These are phyloP conservation scores for Saussurea involucrata DNA, from an alignment of 129 eudicot species.

Conservation along the genomic window DNA sequence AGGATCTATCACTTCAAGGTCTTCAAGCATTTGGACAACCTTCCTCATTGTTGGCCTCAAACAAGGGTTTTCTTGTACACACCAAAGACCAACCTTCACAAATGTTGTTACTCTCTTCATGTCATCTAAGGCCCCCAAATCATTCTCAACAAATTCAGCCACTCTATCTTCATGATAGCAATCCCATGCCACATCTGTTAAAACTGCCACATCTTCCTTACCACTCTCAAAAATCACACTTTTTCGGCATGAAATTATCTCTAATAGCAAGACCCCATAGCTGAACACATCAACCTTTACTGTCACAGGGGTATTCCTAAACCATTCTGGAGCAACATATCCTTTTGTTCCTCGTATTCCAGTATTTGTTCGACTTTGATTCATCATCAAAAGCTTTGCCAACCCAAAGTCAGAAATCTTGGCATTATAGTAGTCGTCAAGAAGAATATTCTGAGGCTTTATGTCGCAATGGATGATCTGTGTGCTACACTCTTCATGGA, in stretches of 20 bases:
- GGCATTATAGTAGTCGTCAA: slow-evolving; percentile 25
- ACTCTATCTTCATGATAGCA: slow-evolving; percentile 36
- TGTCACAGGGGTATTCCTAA: slow-evolving; percentile 40
- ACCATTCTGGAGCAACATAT: slow-evolving; percentile 71
- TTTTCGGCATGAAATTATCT: slow-evolving; percentile 45
- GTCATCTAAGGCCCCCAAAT: slow-evolving; percentile 27
- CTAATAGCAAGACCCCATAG: slow-evolving; percentile 51
- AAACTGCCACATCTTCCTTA: slow-evolving; percentile 22
- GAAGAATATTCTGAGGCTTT: slow-evolving; percentile 39
- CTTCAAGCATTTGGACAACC: slow-evolving; percentile 50
- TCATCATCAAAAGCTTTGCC: slow-evolving; percentile 44
- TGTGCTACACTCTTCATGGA: slow-evolving; percentile 42
- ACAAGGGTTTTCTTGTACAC: slow-evolving; percentile 41
- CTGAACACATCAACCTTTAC: slow-evolving; percentile 55
- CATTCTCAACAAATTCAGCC: slow-evolving; percentile 23
- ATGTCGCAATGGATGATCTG: slow-evolving; percentile 49
- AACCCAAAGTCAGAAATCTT: slow-evolving; percentile 25
- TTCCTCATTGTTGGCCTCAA: slow-evolving; percentile 49
- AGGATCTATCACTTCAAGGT: slow-evolving; percentile 34
- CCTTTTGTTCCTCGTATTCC: slow-evolving; percentile 67
- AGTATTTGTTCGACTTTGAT: slow-evolving; percentile 45
- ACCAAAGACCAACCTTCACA: slow-evolving; percentile 53
- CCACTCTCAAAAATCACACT: slow-evolving; percentile 17
- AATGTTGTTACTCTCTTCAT: slow-evolving; percentile 20
- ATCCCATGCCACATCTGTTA: slow-evolving; percentile 55